These are phyloP conservation scores for Litsea cubeba DNA, from an alignment of 164 flowering plant genomes.

Conservation along the genomic window DNA sequence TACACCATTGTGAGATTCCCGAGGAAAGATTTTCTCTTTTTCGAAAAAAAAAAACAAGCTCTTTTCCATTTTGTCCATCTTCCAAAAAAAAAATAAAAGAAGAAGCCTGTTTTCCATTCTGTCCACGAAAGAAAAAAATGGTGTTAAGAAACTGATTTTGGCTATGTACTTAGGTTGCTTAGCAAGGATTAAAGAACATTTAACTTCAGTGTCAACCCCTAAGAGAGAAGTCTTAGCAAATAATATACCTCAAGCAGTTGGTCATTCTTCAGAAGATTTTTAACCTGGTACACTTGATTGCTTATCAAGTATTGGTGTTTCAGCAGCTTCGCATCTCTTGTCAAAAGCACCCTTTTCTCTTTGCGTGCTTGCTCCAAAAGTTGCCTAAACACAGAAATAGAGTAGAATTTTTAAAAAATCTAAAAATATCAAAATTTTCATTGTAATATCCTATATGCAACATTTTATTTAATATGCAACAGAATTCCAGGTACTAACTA, in stretches of 20 bases:
- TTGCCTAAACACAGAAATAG: conserved; percentile 39
- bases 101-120: no score
- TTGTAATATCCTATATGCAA: no score
- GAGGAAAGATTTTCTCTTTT: no score
- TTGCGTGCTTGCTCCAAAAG: conserved; percentile 68
- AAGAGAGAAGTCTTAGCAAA: no score
- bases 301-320: conserved; percentile 63
- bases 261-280: conserved; percentile 82
- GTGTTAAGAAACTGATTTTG: no score
- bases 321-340: conserved; percentile 82
- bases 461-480: background rate
- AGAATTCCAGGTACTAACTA: background rate
- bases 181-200: background rate
- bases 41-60: no score
- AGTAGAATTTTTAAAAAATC: conserved; percentile 1
- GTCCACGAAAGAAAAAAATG: no score
- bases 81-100: no score
- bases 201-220: no score
- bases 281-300: conserved; percentile 75
- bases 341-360: conserved; percentile 86
- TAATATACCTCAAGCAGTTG: conserved; percentile 81
- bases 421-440: background rate
- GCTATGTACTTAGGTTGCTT: background rate
- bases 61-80: no score
- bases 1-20: no score